A percentile compares a stretch with the other conserved stretches of the same genome.
These are phyloP conservation scores for Chaetoceros tenuissimus DNA, from an alignment of 108 stramenopile genomes.

Conservation along the genomic window DNA sequence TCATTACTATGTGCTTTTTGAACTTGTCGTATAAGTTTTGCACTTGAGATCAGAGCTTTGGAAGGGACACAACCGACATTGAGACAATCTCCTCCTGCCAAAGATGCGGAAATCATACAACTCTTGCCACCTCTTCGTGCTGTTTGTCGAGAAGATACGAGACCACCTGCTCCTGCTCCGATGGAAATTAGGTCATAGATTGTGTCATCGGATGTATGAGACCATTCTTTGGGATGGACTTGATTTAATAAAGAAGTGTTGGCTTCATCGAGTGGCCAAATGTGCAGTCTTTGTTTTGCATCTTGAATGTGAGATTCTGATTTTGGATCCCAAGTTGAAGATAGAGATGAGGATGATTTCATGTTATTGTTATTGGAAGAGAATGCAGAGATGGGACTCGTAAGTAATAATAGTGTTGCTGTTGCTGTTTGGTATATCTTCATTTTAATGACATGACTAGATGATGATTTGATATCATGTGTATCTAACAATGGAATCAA, in stretches of 20 bases:
- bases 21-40: slow-evolving; percentile 55
- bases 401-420: too few relatives aligned
- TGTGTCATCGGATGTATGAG: slow-evolving; percentile 24
- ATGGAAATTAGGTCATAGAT: slow-evolving; percentile 86
- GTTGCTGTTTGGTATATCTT: too few relatives aligned
- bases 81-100: slow-evolving; percentile 85
- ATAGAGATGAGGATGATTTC: slow-evolving; percentile 8
- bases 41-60: slow-evolving; percentile 85
- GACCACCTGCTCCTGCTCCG: slow-evolving; percentile 81
- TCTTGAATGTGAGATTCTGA: slow-evolving; percentile 22
- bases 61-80: slow-evolving; percentile 94
- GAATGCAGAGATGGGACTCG: too few relatives aligned
- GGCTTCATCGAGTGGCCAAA: slow-evolving; percentile 66
- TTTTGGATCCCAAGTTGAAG: slow-evolving; percentile 3
- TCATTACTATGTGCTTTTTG: slow-evolving; percentile 33
- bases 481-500: too few relatives aligned
- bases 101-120: slow-evolving; percentile 61
- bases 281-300: slow-evolving; percentile 32
- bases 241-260: slow-evolving; percentile 58
- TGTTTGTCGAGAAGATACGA: slow-evolving; percentile 58
- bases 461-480: too few relatives aligned
- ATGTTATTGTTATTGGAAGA: too few relatives aligned
- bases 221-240: slow-evolving; percentile 47
- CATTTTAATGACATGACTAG: too few relatives aligned
- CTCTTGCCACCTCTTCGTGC: slow-evolving; percentile 67